Conservation (phyloP, 768 basidiomycete species). For the Boletus huronensis region DNA sequence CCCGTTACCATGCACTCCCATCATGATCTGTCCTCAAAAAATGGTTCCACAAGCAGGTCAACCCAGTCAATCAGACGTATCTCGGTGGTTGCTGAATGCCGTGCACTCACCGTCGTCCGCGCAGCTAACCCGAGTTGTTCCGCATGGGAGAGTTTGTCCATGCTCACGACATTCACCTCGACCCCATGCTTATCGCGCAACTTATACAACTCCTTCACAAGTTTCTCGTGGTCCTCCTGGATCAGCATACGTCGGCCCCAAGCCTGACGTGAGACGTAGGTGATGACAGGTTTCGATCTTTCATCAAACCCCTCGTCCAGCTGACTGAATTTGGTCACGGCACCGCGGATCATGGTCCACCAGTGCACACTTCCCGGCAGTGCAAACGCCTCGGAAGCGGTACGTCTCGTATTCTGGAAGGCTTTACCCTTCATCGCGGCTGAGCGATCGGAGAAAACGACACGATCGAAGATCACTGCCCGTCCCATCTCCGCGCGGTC, state of each 20-base stretch:
- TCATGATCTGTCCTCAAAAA: constrained; percentile 70
- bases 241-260: constrained; percentile 86
- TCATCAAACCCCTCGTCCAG: constrained; percentile 41
- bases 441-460: constrained; percentile 81
- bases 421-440: constrained; percentile 73
- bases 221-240: constrained; percentile 68
- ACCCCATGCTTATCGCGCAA: constrained; percentile 70
- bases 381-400: constrained; percentile 69
- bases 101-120: constrained; percentile 69
- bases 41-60: too few relatives aligned
- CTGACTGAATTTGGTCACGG: constrained; percentile 70
- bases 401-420: constrained; percentile 69
- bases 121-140: constrained; percentile 82
- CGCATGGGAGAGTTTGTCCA: constrained; percentile 74
- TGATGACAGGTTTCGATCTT: constrained; percentile 77
- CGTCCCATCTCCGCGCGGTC: constrained; percentile 70
- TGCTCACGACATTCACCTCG: constrained; percentile 84
- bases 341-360: constrained; percentile 79
- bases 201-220: constrained; percentile 71
- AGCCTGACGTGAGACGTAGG: constrained; percentile 84
- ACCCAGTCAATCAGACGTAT: not conserved
- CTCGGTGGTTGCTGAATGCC: not conserved
- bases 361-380: constrained; percentile 75
- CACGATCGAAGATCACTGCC: constrained; percentile 81
- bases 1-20: constrained; percentile 93